These are phyloP conservation scores for Beta corolliflora DNA, from an alignment of 179 eudicot species.

Conservation along the genomic window DNA sequence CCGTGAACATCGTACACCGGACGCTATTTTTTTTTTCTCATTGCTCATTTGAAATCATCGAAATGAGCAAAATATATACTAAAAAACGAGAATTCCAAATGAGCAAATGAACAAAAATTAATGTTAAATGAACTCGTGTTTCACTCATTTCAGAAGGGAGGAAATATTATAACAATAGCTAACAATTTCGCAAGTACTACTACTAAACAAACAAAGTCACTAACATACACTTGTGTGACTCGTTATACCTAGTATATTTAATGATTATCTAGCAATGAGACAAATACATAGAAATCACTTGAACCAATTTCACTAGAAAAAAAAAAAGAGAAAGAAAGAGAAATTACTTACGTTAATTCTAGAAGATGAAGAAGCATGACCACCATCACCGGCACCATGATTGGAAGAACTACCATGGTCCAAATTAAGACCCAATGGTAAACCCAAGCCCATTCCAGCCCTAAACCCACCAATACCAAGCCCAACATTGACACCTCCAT, in stretches of 20 bases:
- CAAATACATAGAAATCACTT: background rate
- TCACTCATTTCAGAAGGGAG: too few species aligned
- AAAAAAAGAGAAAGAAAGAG: background rate
- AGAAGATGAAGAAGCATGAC: conserved; percentile 38
- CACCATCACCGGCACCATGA: conserved; percentile 26
- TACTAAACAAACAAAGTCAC: background rate
- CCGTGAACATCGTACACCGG: too few species aligned
- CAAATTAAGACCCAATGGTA: conserved; percentile 53
- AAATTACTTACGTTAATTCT: conserved; percentile 41
- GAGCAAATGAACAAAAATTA: too few species aligned
- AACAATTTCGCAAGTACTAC: background rate
- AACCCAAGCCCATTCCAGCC: conserved; percentile 40
- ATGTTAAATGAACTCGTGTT: too few species aligned
- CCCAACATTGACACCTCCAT: conserved; percentile 37
- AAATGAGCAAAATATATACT: too few species aligned
- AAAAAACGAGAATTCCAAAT: too few species aligned
- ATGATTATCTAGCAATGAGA: conserved; percentile 2
- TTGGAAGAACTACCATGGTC: conserved; percentile 38
- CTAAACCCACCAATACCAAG: conserved; percentile 48
- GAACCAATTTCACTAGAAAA: conserved; percentile 2
- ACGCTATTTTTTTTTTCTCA: too few species aligned
- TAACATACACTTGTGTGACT: background rate
- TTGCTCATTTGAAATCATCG: too few species aligned
- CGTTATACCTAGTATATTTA: conserved; percentile 8
- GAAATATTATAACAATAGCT: background rate